Evolutionary conservation across 495 filamentous ascomycete genomes (phyloP), one percentile per base, ranked within the genome.

Genomic region (Aspergillus wentii): DNA sequence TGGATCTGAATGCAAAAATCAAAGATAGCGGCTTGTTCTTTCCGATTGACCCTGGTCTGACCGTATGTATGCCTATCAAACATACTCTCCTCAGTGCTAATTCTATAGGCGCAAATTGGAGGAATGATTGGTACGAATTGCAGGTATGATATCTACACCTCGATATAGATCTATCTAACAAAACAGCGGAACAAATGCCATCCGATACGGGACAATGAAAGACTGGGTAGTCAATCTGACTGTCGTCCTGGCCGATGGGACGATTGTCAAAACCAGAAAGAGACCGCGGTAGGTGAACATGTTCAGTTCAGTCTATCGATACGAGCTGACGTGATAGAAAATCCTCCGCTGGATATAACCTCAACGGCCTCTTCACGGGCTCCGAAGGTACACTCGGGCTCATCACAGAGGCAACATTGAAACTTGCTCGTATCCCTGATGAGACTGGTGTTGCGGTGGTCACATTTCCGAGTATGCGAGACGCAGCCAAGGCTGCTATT

Each of bases 61-160:
- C 66, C n/a, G 35, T 36, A 36, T 8, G 21, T 36, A 0, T 1
- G n/a, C n/a, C n/a, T 10, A 5, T 3, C 3, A 27, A 15, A 4
- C 22, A 1, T 15, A 5, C 1, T 8, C 27, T 36, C 19, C 10
- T 36, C 5, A 25, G 25, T 4, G 2, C 34, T n/a, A n/a, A n/a
- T 36, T 27, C 8, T 8, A 17, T 23, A 30, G 36, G 65, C 51
- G 11, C 80, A 80, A 75, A 90, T 94, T 41, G 87, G 87, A 26
- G 87, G 87, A 20, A 94, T 94, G 87, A 77, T 92, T n/a, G 86
- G 84, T 0, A 92, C 87, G 0, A 84, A 84, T n/a, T 91, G 86
- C 68, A 80, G 74, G 34, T 36, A n/a, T n/a, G n/a, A n/a, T n/a
- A n/a, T n/a, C n/a, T n/a, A n/a, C n/a, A n/a, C n/a, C n/a, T n/a